phyloP scores from a whole-genome alignment of 1,284 basidiomycete species.

The Lentinus polychrous region DNA sequence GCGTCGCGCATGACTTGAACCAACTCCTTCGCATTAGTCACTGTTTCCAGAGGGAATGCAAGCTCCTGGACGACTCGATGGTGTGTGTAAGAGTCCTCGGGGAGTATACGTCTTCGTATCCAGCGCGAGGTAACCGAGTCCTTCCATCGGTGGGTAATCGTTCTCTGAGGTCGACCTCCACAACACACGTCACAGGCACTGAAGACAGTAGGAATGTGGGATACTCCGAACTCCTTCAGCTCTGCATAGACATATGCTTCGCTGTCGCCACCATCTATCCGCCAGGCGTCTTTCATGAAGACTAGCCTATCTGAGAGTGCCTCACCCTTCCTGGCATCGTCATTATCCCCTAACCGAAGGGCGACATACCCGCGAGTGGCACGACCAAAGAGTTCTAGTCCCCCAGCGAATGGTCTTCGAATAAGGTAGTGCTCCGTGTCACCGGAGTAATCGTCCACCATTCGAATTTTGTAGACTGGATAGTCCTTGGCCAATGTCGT shows the following conservation, averaged over 20 bases:
- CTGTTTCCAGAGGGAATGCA: constrained; percentile 6
- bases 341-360: background rate
- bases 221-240: background rate
- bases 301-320: no score
- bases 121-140: background rate
- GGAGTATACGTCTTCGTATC: no score
- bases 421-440: no score
- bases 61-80: constrained; percentile 11
- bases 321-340: background rate
- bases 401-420: background rate
- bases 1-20: constrained; percentile 5
- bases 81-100: background rate
- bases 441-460: background rate
- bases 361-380: background rate
- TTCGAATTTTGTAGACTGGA: background rate
- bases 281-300: background rate
- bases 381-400: background rate
- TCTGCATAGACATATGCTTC: background rate
- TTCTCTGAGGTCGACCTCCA: background rate
- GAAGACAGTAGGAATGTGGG: background rate
- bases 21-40: constrained; percentile 6
- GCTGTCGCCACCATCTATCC: background rate
- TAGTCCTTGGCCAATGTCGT: background rate
- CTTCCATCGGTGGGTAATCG: background rate
- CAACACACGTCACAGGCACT: background rate